Evolutionary conservation across 768 basidiomycete genomes (phyloP).

Genomic region (Cystobasidium tubakii): DNA sequence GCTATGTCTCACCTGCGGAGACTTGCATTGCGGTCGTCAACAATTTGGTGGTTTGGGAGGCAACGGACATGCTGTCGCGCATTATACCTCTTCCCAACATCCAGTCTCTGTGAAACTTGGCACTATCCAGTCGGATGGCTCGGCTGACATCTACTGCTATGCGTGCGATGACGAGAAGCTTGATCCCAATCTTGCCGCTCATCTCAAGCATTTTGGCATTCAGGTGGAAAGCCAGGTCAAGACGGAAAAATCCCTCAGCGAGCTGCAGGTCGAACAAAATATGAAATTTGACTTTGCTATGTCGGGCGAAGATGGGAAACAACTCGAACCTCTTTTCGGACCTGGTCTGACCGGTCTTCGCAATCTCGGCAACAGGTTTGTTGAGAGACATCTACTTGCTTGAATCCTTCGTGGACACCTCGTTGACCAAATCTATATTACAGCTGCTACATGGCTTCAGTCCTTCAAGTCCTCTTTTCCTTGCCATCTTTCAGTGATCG

Average conservation of each 20-base stretch:
- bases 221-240: slow-evolving; percentile 73
- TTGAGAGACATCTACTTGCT: not conserved
- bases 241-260: slow-evolving; percentile 94
- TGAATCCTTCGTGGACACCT: too few species aligned
- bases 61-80: slow-evolving; percentile 79
- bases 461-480: slow-evolving; percentile 77
- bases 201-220: slow-evolving; percentile 79
- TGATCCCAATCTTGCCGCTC: slow-evolving; percentile 67
- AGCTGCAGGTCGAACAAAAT: slow-evolving; percentile 96
- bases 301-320: slow-evolving; percentile 75
- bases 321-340: slow-evolving; percentile 80
- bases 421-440: too few species aligned
- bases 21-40: slow-evolving; percentile 77
- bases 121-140: slow-evolving; percentile 91
- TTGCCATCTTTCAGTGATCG: slow-evolving; percentile 68
- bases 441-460: slow-evolving; percentile 96
- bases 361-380: slow-evolving; percentile 84
- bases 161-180: slow-evolving; percentile 73
- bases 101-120: slow-evolving; percentile 85
- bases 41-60: slow-evolving; percentile 64
- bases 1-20: slow-evolving; percentile 88
- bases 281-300: slow-evolving; percentile 89
- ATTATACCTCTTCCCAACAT: slow-evolving; percentile 68
- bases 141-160: slow-evolving; percentile 82
- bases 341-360: slow-evolving; percentile 78